These are phyloP conservation scores for Auricularia sp. DNA, from an alignment of 768 basidiomycete species.

Conservation along the genomic window DNA sequence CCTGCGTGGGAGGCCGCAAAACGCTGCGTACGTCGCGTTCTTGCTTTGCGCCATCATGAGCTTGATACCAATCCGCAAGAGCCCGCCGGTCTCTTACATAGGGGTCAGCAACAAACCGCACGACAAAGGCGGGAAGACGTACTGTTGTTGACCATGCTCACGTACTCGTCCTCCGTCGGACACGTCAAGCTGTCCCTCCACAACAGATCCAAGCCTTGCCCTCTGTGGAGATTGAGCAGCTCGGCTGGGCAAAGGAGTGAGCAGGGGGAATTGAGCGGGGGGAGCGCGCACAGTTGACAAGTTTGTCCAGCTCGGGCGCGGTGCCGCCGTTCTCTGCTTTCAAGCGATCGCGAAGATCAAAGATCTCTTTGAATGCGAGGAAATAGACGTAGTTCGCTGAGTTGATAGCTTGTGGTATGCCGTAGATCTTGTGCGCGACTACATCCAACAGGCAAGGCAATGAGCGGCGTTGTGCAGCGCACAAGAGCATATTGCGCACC, in stretches of 20 bases:
- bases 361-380: conserved; percentile 79
- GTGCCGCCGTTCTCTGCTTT: conserved; percentile 9
- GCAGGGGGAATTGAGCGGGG: not conserved
- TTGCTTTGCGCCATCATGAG: conserved; percentile 76
- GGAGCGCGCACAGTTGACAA: conserved; percentile 55
- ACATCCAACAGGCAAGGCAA: not conserved
- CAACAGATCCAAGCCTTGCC: conserved; percentile 87
- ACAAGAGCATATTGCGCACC: conserved; percentile 29
- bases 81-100: conserved; percentile 78
- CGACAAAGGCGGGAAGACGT: conserved; percentile 11
- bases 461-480: not conserved
- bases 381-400: conserved; percentile 97
- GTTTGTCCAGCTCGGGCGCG: conserved; percentile 42
- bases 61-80: conserved; percentile 86
- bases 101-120: not conserved
- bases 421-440: conserved; percentile 95
- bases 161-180: conserved; percentile 90
- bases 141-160: conserved; percentile 94
- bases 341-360: conserved; percentile 34
- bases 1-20: not conserved
- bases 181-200: conserved; percentile 90
- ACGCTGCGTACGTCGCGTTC: not conserved
- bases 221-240: conserved; percentile 79
- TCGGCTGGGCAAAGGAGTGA: conserved; percentile 36
- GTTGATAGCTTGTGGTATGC: conserved; percentile 94